Evolutionary conservation across 1,284 basidiomycete species (phyloP).

Genomic region (Ustilago xerochloae): DNA sequence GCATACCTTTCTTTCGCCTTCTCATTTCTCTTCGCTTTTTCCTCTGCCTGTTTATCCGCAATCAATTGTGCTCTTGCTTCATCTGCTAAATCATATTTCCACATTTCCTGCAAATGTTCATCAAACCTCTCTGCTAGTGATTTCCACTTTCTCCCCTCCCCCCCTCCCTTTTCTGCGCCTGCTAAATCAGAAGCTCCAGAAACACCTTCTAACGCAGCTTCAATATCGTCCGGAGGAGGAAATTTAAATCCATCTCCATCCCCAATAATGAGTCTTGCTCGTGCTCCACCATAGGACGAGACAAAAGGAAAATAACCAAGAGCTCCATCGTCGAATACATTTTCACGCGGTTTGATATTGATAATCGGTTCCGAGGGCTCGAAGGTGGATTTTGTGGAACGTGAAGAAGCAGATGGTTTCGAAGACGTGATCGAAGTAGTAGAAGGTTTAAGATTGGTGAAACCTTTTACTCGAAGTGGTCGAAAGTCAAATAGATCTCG

Average conservation of each 20-base stretch:
- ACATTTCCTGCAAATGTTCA: constrained; percentile 52
- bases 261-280: constrained; percentile 87
- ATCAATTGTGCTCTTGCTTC: constrained; percentile 39
- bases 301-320: constrained; percentile 96
- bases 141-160: constrained; percentile 27
- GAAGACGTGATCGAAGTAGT: background rate
- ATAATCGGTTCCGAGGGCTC: constrained; percentile 39
- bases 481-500: constrained; percentile 89
- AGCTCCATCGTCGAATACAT: constrained; percentile 90
- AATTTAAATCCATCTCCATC: constrained; percentile 76
- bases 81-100: constrained; percentile 51
- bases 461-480: constrained; percentile 72
- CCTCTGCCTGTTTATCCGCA: constrained; percentile 27
- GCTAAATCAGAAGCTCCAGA: background rate
- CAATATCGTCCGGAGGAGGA: constrained; percentile 72
- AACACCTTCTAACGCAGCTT: constrained; percentile 39
- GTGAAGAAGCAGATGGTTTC: constrained; percentile 9
- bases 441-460: constrained; percentile 19
- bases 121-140: constrained; percentile 46
- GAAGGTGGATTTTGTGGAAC: constrained; percentile 10
- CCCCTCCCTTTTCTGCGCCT: background rate
- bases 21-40: constrained; percentile 21
- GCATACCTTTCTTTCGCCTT: constrained; percentile 31
- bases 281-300: constrained; percentile 90
- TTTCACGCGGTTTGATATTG: constrained; percentile 71